Evolutionary conservation across 345 rosid genomes (phyloP).

Genomic region (Litchi chinensis): DNA sequence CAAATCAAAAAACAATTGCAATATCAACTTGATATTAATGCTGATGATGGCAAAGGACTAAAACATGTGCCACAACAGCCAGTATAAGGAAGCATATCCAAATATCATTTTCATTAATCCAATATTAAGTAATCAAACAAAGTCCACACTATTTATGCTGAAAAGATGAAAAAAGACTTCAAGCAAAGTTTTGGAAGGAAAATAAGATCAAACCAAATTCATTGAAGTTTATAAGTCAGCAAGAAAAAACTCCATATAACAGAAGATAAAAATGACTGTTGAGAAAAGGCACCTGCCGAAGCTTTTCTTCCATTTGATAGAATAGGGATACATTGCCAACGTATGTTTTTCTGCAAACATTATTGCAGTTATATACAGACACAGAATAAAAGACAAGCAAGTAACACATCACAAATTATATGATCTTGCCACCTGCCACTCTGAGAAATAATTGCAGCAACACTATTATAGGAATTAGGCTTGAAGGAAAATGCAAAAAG

Average conservation of each 20-base stretch:
- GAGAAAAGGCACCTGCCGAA: conserved; percentile 54
- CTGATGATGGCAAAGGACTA: neutral
- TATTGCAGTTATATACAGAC: neutral
- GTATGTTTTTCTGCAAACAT: conserved; percentile 72
- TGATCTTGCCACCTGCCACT: neutral
- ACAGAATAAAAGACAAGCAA: neutral
- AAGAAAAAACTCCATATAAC: conserved; percentile 14
- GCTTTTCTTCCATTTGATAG: conserved; percentile 71
- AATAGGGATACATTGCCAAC: conserved; percentile 74
- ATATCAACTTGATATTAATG: neutral
- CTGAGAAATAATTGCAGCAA: neutral
- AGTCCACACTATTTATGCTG: neutral
- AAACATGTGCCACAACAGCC: neutral
- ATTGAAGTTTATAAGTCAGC: neutral
- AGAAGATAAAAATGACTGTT: conserved; percentile 9
- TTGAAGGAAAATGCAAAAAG: neutral
- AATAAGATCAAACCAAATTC: conserved; percentile 4
- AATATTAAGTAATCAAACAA: neutral
- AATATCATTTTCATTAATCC: neutral
- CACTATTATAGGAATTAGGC: neutral
- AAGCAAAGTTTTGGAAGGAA: conserved; percentile 5
- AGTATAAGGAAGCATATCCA: neutral
- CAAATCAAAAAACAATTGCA: neutral
- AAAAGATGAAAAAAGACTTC: neutral
- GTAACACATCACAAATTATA: neutral